phyloP scores from a whole-genome alignment of 139 green algal genomes.

The Parachlorella kessleri region DNA sequence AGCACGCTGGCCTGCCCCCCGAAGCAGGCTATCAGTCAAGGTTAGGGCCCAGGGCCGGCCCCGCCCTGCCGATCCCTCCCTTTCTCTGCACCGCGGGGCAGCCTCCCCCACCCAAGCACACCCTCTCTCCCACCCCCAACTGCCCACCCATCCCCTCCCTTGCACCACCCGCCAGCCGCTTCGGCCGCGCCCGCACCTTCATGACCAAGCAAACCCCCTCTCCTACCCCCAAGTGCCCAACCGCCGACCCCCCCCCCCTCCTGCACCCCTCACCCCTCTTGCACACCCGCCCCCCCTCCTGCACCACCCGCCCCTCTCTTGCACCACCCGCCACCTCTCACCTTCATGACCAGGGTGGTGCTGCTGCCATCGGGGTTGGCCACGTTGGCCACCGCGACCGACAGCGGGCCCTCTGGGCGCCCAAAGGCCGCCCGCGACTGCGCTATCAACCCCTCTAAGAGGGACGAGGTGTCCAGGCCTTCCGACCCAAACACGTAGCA shows the following conservation, averaged over 20 bases:
- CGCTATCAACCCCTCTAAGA: slow-evolving; percentile 59
- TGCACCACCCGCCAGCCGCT: too few species aligned
- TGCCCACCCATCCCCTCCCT: too few species aligned
- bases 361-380: background rate
- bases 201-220: too few species aligned
- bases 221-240: too few species aligned
- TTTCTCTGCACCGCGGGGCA: too few species aligned
- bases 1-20: too few species aligned
- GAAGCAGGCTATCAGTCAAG: too few species aligned
- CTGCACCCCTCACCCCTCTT: background rate
- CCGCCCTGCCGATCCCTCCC: too few species aligned
- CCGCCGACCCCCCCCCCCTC: background rate
- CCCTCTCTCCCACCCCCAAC: too few species aligned
- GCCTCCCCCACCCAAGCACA: too few species aligned
- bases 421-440: slow-evolving; percentile 23
- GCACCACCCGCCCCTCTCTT: background rate
- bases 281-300: background rate
- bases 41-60: too few species aligned
- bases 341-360: background rate
- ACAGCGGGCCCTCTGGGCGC: background rate
- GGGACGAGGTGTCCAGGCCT: slow-evolving; percentile 53
- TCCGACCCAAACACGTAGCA: slow-evolving; percentile 42
- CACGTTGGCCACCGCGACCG: slow-evolving; percentile 22
- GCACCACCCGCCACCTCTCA: background rate
- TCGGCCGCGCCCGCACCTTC: too few species aligned